phyloP scores from a whole-genome alignment of 345 rosid species.

The Euphorbia tirucalli region DNA sequence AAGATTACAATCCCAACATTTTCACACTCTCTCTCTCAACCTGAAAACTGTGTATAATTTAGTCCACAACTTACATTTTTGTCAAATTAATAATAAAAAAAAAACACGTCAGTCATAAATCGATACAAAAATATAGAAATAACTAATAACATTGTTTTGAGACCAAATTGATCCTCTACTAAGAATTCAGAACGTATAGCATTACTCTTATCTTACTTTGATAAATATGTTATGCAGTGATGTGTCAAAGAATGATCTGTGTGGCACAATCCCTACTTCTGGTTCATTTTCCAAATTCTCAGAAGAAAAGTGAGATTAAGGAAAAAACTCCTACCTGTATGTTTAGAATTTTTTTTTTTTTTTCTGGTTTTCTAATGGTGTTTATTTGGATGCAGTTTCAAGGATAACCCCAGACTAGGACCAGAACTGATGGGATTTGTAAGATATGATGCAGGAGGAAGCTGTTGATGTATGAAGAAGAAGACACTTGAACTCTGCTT shows the following conservation, averaged over 20 bases:
- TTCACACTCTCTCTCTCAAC: not conserved
- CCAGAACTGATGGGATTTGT: constrained; percentile 80
- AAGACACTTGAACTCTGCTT: not conserved
- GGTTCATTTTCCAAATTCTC: constrained; percentile 64
- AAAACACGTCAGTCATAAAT: no score
- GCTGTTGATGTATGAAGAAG: constrained; percentile 24
- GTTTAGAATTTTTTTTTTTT: not conserved
- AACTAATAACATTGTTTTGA: no score
- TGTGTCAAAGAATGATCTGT: constrained; percentile 58
- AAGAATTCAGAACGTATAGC: not conserved
- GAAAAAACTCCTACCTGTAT: not conserved
- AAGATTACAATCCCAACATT: not conserved
- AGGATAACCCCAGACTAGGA: constrained; percentile 62
- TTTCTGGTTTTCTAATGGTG: not conserved
- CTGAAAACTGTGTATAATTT: not conserved
- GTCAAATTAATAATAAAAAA: no score
- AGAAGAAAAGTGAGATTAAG: constrained; percentile 49
- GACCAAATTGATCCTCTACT: not conserved
- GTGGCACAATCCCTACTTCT: constrained; percentile 66
- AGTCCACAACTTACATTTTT: not conserved
- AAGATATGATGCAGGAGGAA: constrained; percentile 51
- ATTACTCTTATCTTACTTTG: not conserved
- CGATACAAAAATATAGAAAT: no score
- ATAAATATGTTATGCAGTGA: constrained; percentile 40
- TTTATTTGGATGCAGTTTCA: constrained; percentile 38